Evolutionary conservation across 2,329 filamentous ascomycete species (phyloP).

Genomic region (Epichloe scottii): DNA sequence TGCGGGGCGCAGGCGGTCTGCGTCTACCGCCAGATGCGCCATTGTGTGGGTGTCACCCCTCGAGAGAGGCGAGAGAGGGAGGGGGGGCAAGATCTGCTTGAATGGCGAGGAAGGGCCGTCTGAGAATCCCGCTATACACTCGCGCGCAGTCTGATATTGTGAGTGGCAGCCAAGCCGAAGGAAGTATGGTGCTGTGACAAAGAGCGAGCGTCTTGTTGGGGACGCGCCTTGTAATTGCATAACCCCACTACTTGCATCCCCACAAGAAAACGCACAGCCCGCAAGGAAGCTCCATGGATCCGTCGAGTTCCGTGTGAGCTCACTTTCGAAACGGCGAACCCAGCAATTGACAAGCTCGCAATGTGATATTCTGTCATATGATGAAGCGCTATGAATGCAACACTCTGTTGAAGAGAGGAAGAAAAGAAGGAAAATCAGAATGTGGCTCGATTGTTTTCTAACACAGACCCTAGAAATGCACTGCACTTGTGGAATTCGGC

Average conservation of each 20-base stretch:
- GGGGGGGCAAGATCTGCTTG: neutral
- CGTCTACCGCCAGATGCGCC: conserved; percentile 1
- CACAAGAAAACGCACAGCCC: neutral
- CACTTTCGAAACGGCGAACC: no score
- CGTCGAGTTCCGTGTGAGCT: no score
- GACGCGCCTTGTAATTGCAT: conserved; percentile 6
- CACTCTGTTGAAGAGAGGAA: no score
- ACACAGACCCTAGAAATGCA: no score
- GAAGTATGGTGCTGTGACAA: neutral
- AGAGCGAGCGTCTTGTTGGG: neutral
- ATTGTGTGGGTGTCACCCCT: neutral
- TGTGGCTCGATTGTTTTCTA: no score
- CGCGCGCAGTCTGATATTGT: neutral
- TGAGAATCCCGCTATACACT: neutral
- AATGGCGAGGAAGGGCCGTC: neutral
- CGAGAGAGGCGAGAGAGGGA: no score
- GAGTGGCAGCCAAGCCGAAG: neutral
- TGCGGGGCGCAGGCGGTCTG: conserved; percentile 7
- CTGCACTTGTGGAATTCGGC: no score
- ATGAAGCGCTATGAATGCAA: no score
- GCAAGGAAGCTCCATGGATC: no score
- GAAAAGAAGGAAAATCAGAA: no score
- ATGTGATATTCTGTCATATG: no score
- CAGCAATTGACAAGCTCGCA: no score
- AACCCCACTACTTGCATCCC: conserved; percentile 12